Evolutionary conservation across 106 monocot genomes (phyloP).

Genomic region (Dioscorea zingiberensis): DNA sequence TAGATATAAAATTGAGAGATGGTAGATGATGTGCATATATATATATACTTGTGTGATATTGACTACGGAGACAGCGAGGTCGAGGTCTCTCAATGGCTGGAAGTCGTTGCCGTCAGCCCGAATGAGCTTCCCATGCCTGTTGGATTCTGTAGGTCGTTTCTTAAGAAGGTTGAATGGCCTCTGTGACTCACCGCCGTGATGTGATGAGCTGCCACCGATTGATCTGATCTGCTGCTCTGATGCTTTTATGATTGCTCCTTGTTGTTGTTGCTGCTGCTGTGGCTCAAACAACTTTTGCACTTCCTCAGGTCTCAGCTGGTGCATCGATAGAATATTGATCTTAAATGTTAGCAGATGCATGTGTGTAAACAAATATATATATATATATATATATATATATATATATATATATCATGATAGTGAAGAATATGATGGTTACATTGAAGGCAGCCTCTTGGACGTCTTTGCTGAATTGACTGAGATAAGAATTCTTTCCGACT

Average conservation of each 20-base stretch:
- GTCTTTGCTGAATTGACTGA: constrained; percentile 42
- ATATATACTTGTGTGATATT: constrained; percentile 4
- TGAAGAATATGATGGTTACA: constrained; percentile 7
- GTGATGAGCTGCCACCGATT: constrained; percentile 2
- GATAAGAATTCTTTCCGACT: constrained; percentile 24
- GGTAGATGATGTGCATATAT: neutral
- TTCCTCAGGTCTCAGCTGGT: neutral
- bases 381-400: too few relatives aligned
- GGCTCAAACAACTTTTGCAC: neutral
- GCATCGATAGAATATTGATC: too few relatives aligned
- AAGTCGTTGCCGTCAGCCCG: neutral
- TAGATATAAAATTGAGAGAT: too few relatives aligned
- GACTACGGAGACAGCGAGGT: constrained; percentile 6
- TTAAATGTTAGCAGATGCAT: too few relatives aligned
- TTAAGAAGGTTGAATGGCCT: constrained; percentile 4
- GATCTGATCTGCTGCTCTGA: constrained; percentile 8
- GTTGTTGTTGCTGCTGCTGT: neutral
- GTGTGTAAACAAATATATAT: too few relatives aligned
- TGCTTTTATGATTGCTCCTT: constrained; percentile 10
- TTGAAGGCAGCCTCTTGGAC: constrained; percentile 53
- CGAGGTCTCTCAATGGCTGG: neutral
- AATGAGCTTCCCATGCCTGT: neutral
- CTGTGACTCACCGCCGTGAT: neutral
- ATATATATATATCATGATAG: too few relatives aligned
- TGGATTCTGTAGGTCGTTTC: constrained; percentile 5